Conservation (phyloP, 108 stramenopile species). For the Nannochloropsis gaditana region DNA sequence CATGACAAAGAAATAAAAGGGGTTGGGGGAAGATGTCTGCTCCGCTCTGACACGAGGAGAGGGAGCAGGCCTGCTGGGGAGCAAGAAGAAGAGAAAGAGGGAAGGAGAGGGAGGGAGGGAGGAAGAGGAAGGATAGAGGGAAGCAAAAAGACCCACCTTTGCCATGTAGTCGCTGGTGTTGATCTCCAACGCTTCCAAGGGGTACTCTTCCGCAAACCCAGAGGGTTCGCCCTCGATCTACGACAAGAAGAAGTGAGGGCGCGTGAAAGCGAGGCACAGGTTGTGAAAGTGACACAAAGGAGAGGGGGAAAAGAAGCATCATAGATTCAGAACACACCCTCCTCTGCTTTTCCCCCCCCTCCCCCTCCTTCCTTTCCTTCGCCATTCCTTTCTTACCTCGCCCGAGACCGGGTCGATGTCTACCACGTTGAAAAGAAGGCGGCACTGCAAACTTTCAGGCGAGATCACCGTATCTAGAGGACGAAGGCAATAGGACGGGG, state of each 20-base stretch:
- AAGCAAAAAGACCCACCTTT: constrained; percentile 50
- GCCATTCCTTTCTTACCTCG: background rate
- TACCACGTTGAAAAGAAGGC: background rate
- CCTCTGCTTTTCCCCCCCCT: background rate
- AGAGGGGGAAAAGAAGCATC: background rate
- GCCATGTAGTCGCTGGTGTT: constrained; percentile 78
- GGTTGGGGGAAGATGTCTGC: background rate
- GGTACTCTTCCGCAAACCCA: constrained; percentile 76
- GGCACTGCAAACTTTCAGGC: background rate
- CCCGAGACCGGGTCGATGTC: background rate
- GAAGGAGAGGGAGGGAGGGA: background rate
- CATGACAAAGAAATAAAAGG: background rate
- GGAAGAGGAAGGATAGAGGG: background rate
- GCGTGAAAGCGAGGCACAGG: background rate
- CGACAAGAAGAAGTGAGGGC: background rate
- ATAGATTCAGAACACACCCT: background rate
- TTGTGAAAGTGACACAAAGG: background rate
- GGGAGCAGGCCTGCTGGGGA: background rate
- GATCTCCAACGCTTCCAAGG: constrained; percentile 72
- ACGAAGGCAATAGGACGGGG: background rate
- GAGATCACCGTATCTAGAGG: background rate
- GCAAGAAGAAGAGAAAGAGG: background rate
- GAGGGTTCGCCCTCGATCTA: constrained; percentile 62
- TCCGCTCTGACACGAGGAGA: background rate
- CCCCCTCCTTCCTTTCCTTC: background rate